phyloP scores from a whole-genome alignment of 331 rosid species.

The Pyrus hybrid region DNA sequence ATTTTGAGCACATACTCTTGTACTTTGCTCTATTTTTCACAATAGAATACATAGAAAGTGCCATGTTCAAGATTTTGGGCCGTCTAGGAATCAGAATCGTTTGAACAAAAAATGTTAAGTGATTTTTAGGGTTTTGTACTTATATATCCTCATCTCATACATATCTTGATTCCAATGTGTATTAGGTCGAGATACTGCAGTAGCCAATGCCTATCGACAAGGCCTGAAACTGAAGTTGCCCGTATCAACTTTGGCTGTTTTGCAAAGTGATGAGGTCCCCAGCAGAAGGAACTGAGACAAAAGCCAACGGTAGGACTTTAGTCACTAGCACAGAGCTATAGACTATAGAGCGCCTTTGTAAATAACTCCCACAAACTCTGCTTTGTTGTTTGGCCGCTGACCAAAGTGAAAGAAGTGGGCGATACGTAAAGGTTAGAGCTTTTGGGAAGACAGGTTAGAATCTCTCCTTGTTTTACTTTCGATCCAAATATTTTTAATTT shows the following conservation, averaged over 20 bases:
- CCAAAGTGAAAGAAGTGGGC: too few species aligned
- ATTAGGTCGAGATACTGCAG: not conserved
- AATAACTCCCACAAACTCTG: too few species aligned
- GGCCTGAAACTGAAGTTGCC: not conserved
- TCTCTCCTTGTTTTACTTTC: too few species aligned
- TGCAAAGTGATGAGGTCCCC: not conserved
- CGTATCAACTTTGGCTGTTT: not conserved
- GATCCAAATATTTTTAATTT: too few species aligned
- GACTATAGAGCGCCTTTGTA: too few species aligned
- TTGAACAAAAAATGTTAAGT: too few species aligned
- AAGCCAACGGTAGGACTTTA: not conserved
- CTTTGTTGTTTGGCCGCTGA: too few species aligned
- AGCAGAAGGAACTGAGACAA: not conserved
- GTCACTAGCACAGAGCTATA: not conserved
- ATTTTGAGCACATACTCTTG: not conserved
- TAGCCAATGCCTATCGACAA: not conserved
- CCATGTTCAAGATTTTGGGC: not conserved
- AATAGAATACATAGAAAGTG: not conserved
- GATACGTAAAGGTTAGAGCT: too few species aligned
- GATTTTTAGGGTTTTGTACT: too few species aligned
- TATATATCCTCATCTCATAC: too few species aligned
- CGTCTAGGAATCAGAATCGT: not conserved
- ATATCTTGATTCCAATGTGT: not conserved
- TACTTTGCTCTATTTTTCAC: not conserved
- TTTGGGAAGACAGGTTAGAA: too few species aligned